These are phyloP conservation scores for Tuctoria greenei DNA, from an alignment of 176 grass and related monocot genomes.

Conservation along the genomic window DNA sequence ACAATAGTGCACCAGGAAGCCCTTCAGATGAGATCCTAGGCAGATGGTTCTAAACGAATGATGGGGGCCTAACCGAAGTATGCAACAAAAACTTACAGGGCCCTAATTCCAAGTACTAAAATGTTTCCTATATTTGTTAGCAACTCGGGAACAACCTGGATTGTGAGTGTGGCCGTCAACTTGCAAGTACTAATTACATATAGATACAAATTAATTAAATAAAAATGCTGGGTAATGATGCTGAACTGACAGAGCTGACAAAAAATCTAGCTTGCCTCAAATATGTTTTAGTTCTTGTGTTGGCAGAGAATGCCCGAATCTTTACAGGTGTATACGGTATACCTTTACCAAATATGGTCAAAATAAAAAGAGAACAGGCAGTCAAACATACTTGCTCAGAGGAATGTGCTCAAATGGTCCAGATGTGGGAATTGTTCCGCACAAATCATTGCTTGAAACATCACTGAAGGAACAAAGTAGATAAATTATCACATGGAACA, in stretches of 20 bases:
- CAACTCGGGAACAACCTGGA: background rate
- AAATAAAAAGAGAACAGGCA: background rate
- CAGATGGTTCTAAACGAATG: slow-evolving; percentile 2
- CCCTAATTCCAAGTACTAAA: background rate
- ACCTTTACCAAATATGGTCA: background rate
- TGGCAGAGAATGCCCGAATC: background rate
- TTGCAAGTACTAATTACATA: background rate
- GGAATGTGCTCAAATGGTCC: slow-evolving; percentile 91
- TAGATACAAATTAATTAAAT: slow-evolving; percentile 2
- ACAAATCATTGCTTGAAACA: slow-evolving; percentile 85
- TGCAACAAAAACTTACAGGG: background rate
- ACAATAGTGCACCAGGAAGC: no score
- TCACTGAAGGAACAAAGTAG: slow-evolving; percentile 60
- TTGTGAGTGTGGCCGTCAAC: background rate
- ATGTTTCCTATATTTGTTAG: background rate
- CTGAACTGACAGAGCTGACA: background rate
- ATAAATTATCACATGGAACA: slow-evolving; percentile 22
- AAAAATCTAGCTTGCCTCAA: background rate
- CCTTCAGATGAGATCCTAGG: background rate
- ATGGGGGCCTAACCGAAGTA: background rate
- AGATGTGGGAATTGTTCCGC: slow-evolving; percentile 90
- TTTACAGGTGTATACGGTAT: background rate
- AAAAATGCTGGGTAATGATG: background rate
- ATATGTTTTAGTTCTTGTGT: background rate
- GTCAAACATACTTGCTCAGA: slow-evolving; percentile 85